Evolutionary conservation across 768 basidiomycete species (phyloP), one percentile per base, ranked within the genome.

Genomic region (Hygrocybe punicea): DNA sequence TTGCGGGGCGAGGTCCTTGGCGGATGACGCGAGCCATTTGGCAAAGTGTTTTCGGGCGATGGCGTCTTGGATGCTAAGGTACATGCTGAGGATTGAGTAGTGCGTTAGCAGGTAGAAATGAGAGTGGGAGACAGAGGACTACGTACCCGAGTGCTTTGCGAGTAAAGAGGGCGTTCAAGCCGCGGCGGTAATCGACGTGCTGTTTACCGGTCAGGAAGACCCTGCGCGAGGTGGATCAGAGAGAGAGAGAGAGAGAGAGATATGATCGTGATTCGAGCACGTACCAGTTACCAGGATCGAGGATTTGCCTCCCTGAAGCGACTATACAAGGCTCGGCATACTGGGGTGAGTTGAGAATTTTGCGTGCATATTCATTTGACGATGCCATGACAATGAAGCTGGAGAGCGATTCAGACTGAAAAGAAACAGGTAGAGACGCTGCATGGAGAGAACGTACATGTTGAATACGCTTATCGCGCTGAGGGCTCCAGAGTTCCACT

Each of bases 381-480:
- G 96, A 91, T 21, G 94, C 93, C 84, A 98, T 95, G 66, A 99
- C 97, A 67, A 99, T 98, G 73, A 98, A 98, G 64, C 97, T 99
- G 68, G 34, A n/a, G 35, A 42, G 23, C 21, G 19, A 13, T 49
- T 37, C 46, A 61, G 54, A 65, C 45, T 50, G 21, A 35, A 8
- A 6, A 10, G 13, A 13, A 16, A 3, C 16, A 52, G 35, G 36
- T n/a, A 14, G 45, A 35, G 17, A 35, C n/a, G n/a, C n/a, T n/a
- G n/a, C n/a, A n/a, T n/a, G n/a, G n/a, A n/a, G n/a, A 39, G 35
- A 34, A 74, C 87, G 63, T 60, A 92, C 97, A 99, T 98, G 75
- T 99, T 96, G 78, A 99, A 99, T 4, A 99, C 97, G 69, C 91
- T 94, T 56, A 96, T 76, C 9, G 87, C 93, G 62, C 88, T 89